These are phyloP conservation scores for Ascoidea tarda DNA, from an alignment of 805 yeast species.

Conservation along the genomic window DNA sequence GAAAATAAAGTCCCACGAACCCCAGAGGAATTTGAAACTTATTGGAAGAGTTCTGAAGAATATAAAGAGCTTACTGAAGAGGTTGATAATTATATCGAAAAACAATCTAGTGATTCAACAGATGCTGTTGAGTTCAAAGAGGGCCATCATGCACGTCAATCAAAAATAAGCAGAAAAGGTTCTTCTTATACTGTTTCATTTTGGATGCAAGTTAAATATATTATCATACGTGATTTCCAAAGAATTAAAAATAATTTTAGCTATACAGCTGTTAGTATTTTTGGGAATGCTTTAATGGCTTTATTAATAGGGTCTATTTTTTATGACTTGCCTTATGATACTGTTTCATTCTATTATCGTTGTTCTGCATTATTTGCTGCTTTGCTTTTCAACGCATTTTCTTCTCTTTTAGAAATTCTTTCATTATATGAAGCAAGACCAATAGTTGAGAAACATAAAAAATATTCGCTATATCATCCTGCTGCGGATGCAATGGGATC, in stretches of 20 bases:
- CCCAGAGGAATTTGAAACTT: conserved; percentile 42
- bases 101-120: conserved; percentile 12
- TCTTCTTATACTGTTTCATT: conserved; percentile 44
- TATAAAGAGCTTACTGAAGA: conserved; percentile 27
- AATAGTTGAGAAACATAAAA: conserved; percentile 44
- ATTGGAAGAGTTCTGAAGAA: conserved; percentile 45
- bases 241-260: conserved; percentile 38
- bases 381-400: conserved; percentile 45
- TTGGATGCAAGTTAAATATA: conserved; percentile 33
- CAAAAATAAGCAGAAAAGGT: conserved; percentile 27
- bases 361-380: conserved; percentile 59
- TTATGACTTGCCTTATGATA: conserved; percentile 28
- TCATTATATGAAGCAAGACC: conserved; percentile 39
- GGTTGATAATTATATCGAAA: conserved; percentile 27
- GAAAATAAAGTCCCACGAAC: conserved; percentile 39
- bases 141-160: conserved; percentile 36
- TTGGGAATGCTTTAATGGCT: conserved; percentile 38
- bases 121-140: conserved; percentile 14
- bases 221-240: conserved; percentile 30
- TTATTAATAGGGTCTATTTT: conserved; percentile 43
- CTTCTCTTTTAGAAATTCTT: conserved; percentile 46
- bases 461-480: conserved; percentile 43
- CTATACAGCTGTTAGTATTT: conserved; percentile 24
- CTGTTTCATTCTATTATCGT: conserved; percentile 38
- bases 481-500: conserved; percentile 45